Evolutionary conservation across 179 eudicot species (phyloP).

Genomic region (Silene noctiflora): DNA sequence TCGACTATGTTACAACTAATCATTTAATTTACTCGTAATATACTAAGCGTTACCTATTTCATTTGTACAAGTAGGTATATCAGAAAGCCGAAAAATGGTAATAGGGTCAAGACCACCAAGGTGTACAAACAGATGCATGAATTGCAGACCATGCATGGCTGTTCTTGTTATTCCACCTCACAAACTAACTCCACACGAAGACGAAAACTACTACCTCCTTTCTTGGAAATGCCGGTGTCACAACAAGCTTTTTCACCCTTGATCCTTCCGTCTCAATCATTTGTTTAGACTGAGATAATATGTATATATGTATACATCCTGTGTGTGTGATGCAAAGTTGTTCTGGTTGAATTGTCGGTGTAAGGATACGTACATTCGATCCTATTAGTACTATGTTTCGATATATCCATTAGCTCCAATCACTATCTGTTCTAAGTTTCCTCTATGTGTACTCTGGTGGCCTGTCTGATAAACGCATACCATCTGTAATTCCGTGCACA

Average conservation of each 20-base stretch:
- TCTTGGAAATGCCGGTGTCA: slow-evolving; percentile 91
- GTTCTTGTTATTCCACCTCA: slow-evolving; percentile 69
- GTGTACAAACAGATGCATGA: slow-evolving; percentile 74
- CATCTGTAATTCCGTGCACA: no score
- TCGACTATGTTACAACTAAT: no score
- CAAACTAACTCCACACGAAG: slow-evolving; percentile 32
- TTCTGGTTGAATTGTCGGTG: no score
- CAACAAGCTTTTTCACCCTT: slow-evolving; percentile 73
- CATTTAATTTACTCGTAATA: no score
- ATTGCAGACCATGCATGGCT: slow-evolving; percentile 78
- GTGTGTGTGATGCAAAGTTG: no score
- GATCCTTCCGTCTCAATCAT: slow-evolving; percentile 7
- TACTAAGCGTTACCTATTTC: no score
- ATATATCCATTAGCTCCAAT: no score
- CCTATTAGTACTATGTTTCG: no score
- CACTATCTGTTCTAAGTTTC: no score
- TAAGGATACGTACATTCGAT: no score
- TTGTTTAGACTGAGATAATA: neutral
- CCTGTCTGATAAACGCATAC: no score
- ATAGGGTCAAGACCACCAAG: slow-evolving; percentile 88
- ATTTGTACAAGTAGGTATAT: neutral
- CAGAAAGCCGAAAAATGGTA: slow-evolving; percentile 35
- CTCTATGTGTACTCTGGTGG: neutral
- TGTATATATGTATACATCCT: no score
- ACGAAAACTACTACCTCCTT: slow-evolving; percentile 69